Evolutionary conservation across 768 basidiomycete genomes (phyloP), one percentile per base, ranked within the genome.

Genomic region (Chalciporus pseudorubinellus): DNA sequence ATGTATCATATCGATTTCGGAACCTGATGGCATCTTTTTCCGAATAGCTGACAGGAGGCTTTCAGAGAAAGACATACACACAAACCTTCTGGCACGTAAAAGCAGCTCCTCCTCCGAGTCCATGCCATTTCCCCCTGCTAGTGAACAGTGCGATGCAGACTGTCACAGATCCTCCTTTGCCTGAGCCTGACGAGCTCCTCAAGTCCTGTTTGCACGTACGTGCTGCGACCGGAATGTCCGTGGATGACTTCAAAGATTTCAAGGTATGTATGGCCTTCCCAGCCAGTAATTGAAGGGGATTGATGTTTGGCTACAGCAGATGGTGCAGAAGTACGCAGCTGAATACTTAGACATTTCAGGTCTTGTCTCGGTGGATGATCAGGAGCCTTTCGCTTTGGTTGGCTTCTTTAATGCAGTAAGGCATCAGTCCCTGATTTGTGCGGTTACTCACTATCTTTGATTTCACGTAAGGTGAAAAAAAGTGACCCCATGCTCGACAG

Each of bases 361-460:
- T 7, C 1, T 7, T 19, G 31, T 49, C 10, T 1, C 22, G 4
- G 14, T 55, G 5, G 63, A 62, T 26, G 41, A 49, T 1, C 63
- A 65, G 18, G 31, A 50, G 4, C 45, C 52, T 0, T 10, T 4
- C 26, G 51, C 58, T 1, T 39, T 58, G 1, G 31, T 16, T 44
- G 13, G 7, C 4, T 64, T 64, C 26, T 44, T 65, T 31, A 13
- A 59, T 6, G 1, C 42, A 31, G 63, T 64, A 45, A 34, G 55
- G 29, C 12, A 14, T 50, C 28, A 24, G 18, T 10, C 26, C 22
- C 8, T 24, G n/a, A 21, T 29, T 34, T 22, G 4, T 11, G 34
- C 28, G 11, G 8, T 11, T 26, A 24, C 39, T 36, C 34, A 22
- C 5, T 36, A 34, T 50, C 4, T 10, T 47, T n/a, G 49, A 22